A percentile compares a stretch with the other conserved stretches of the same genome.
phyloP scores from a whole-genome alignment of 257 asterid species.

The Fraxinus quadrangulata region DNA sequence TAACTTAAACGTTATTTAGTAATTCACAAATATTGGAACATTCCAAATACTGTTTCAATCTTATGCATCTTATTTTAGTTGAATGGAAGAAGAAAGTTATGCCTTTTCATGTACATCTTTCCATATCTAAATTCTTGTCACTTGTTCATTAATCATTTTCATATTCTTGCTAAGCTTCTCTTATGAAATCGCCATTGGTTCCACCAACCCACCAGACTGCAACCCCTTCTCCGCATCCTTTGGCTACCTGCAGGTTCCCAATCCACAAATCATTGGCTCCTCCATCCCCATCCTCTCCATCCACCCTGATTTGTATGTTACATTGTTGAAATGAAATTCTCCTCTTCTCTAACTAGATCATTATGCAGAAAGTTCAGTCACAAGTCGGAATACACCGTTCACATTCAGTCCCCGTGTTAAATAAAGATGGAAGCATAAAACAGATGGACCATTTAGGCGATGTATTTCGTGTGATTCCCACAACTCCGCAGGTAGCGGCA shows the following conservation, averaged over 20 bases:
- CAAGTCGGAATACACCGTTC: constrained; percentile 73
- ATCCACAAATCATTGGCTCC: neutral
- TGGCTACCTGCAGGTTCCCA: neutral
- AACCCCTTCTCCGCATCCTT: neutral
- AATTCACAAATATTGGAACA: neutral
- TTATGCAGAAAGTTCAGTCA: constrained; percentile 58
- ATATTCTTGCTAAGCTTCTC: neutral
- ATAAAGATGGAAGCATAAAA: constrained; percentile 59
- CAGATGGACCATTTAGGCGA: constrained; percentile 57
- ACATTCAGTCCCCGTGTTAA: constrained; percentile 70
- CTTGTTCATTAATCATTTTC: neutral
- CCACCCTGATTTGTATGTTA: neutral
- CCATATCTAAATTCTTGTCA: neutral
- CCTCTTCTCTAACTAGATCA: constrained; percentile 20
- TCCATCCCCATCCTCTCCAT: neutral
- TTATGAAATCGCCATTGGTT: neutral
- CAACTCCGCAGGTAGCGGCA: constrained; percentile 53
- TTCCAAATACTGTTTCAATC: neutral
- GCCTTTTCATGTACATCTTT: neutral
- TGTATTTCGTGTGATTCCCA: constrained; percentile 67
- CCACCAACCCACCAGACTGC: constrained; percentile 1
- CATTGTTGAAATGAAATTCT: constrained; percentile 1
- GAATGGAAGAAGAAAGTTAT: neutral
- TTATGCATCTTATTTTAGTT: neutral
- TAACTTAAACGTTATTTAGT: neutral